Base-by-base conservation (phyloP, 106 monocot genomes). In the Dactylorhiza incarnata region DNA sequence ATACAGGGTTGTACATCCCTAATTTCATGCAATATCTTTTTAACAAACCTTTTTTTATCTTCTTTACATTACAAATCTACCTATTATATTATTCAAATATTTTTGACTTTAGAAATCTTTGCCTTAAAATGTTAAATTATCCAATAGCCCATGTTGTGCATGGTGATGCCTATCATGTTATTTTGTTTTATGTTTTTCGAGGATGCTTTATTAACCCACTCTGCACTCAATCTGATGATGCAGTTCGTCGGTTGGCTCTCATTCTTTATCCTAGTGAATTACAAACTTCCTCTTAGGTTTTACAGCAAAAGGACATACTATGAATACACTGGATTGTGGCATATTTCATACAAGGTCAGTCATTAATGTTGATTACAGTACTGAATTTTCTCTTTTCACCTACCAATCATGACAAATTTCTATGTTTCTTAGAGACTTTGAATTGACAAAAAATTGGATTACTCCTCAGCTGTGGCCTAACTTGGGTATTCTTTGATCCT, bases 231-330 rank as follows among this genome's bases (percentile, higher is more conserved):
- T 83, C 82, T 97, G 68, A 49, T 97, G 46, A 82, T 83, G 86
- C 97, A 97, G 72, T 89, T 97, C 63, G 78, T 58, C 79, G 97
- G 97, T 4, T 97, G 97, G 97, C 73, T 97, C 22, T 91, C 97
- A 6, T 97, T 89, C 61, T 91, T 86, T 84, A 56, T 87, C n/a
- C 73, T 91, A 53, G 68, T 91, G 48, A 76, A 85, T 74, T 87
- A 93, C 80, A 94, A 91, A n/a, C n/a, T n/a, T n/a, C n/a, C n/a
- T n/a, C n/a, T n/a, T n/a, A n/a, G n/a, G n/a, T n/a, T n/a, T n/a
- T 89, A 91, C 49, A 86, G 85, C 68, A 87, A 77, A 87, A 89
- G 82, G 65, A 85, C 97, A 3, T 97, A 86, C 83, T 97, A 97
- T 75, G 97, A 97, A 82, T 91, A 84, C 71, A 89, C 91, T 76